Conservation (phyloP, 441 rosid genomes). For the Biscutella laevigata region DNA sequence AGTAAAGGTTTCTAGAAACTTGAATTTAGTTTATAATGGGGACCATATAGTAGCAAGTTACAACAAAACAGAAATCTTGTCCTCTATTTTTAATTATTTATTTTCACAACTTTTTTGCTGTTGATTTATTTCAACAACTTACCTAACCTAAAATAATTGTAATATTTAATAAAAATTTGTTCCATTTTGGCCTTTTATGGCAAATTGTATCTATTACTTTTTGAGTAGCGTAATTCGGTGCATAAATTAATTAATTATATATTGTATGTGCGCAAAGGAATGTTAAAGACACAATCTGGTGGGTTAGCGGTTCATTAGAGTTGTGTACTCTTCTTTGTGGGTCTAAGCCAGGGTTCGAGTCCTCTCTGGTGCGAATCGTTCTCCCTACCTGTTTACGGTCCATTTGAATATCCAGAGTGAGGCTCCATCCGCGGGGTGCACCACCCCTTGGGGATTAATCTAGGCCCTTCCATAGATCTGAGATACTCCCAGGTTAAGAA, state of each 20-base stretch:
- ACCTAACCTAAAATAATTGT: neutral
- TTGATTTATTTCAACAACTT: neutral
- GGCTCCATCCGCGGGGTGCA: no score
- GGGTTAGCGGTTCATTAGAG: no score
- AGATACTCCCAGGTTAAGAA: no score
- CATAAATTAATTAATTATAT: neutral
- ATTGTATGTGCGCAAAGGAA: conserved; percentile 10
- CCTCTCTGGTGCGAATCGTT: no score
- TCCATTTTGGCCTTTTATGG: neutral
- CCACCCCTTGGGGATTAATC: no score
- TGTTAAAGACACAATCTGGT: no score
- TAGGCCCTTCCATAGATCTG: no score
- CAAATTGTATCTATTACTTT: neutral
- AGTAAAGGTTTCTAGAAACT: conserved; percentile 20
- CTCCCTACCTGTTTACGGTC: no score
- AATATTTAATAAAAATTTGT: neutral
- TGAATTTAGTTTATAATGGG: conserved; percentile 6
- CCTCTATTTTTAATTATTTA: neutral
- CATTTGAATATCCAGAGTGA: no score
- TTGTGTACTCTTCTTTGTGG: no score
- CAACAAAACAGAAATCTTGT: conserved; percentile 1
- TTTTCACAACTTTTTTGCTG: neutral
- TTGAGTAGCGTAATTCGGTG: neutral
- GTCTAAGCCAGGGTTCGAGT: no score
- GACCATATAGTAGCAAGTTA: conserved; percentile 8